Base-by-base conservation (phyloP, 495 filamentous ascomycete species). In the Darksidea phi region DNA sequence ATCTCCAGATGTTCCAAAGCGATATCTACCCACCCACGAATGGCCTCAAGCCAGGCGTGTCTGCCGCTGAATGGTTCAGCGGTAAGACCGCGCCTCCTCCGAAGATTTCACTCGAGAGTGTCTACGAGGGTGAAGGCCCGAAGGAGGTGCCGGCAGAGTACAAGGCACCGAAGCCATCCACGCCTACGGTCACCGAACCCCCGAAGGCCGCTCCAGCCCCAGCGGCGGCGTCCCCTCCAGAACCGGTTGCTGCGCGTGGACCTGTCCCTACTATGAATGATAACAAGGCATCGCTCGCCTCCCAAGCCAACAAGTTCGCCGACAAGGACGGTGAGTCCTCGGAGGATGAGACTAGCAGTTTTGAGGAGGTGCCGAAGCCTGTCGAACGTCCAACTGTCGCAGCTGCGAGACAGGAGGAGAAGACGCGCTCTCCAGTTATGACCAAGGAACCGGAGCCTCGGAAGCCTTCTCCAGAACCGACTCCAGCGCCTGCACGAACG, bases 21-120 rank as follows among this genome's bases (percentile, higher is more conserved):
- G 94, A 98, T 69, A 97, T 98, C 67, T 98, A 89, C 71, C 95
- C 92, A 17, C 90, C 93, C 2, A 84, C 88, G 6, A 74, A 78
- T 62, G 92, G 93, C 45, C 42, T 82, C 6, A 90, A 89, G 70
- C 84, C 93, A 10, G 91, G 88, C 47, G 84, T 95, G 73, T 84
- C 84, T 45, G 79, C 90, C 12, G 75, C 80, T 18, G 90, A 97
- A 56, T 98, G 93, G 93, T 78, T 96, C 32, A 80, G 77, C 12
- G 95, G 95, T 25, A 90, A 95, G 75, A 84, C 87, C 37, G 89
- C 79, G 2, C 76, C 94, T 10, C 91, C 93, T 11, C 79, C 91
- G 26, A 96, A 95, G 80, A 91, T 97, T 67, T 90, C 93, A 59
- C 83, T 98, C 69, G 91, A 91, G 72, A 92, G 87, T 67, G 74